Evolutionary conservation across 768 basidiomycete species (phyloP), one percentile per base, ranked within the genome.

Genomic region (Boletellus sp.): DNA sequence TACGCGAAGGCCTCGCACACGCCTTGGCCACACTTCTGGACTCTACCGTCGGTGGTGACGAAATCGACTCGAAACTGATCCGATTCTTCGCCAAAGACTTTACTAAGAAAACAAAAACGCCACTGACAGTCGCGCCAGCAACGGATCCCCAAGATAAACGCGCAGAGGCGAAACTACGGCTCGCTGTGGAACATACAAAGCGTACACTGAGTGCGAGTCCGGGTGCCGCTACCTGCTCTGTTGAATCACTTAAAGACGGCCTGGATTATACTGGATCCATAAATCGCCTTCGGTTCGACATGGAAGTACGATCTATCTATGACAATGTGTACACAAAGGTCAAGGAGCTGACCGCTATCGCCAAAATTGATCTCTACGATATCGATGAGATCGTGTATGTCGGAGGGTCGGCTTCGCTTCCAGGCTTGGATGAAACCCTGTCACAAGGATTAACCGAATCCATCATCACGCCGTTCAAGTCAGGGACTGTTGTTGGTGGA

Each of bases 41-140:
- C 31, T 34, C 55, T 2, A 64, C 66, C 10, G 65, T 86, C 39
- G 83, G 85, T 6, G 89, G 85, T 0, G 79, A 87, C 56, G 76
- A 79, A 51, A 82, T 94, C 60, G 90, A 93, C 70, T 80, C 82
- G 52, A 80, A 84, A 62, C 78, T 97, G 36, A 83, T 96, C 72
- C 85, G 87, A 52, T 90, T 89, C 75, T 96, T 99, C 68, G 84
- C 89, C 46, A 84, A 92, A 64, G 95, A 99, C 56, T 99, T 99
- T 69, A 90, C 89, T 43, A 98, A 97, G 73, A 99, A 96, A 74
- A 94, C 87, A 16, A 92, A 90, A 68, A 79, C 79, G 20, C 72
- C 84, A 0, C 74, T 96, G 37, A 70, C 77, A 9, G 76, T 92
- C 15, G 80, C 74, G 47, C 84, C 85, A 1, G 72, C 85, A 6